Percentiles rank a stretch among this genome's conserved stretches.
phyloP scores from a whole-genome alignment of 257 asterid species.

The Handroanthus guayacan region DNA sequence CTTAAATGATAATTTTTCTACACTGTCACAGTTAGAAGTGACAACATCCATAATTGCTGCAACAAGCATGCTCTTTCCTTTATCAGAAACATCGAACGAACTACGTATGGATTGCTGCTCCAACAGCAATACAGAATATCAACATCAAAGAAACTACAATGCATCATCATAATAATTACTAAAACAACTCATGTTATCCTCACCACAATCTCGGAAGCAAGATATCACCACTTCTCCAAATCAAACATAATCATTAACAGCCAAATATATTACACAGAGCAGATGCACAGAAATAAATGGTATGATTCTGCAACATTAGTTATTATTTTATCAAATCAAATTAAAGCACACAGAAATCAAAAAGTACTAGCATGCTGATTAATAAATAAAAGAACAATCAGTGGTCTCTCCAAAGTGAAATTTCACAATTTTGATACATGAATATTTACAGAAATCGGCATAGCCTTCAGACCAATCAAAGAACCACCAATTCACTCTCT shows the following conservation, averaged over 20 bases:
- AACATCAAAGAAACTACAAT: slow-evolving; percentile 39
- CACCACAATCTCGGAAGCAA: neutral
- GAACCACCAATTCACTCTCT: neutral
- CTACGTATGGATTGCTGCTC: slow-evolving; percentile 78
- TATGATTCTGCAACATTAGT: neutral
- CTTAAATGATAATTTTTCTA: slow-evolving; percentile 63
- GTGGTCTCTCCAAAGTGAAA: neutral
- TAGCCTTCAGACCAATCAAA: neutral
- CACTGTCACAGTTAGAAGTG: slow-evolving; percentile 83
- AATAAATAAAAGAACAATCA: neutral
- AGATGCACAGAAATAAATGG: slow-evolving; percentile 1
- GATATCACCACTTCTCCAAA: slow-evolving; percentile 20
- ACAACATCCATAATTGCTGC: slow-evolving; percentile 98
- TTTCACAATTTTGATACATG: slow-evolving; percentile 1
- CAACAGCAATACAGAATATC: slow-evolving; percentile 53
- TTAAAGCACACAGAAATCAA: slow-evolving; percentile 11
- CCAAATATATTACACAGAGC: neutral
- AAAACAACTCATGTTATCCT: slow-evolving; percentile 12
- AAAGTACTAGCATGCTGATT: neutral
- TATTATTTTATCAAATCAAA: slow-evolving; percentile 12
- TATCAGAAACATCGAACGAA: slow-evolving; percentile 79
- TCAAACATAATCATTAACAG: neutral
- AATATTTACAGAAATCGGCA: neutral
- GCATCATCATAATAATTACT: slow-evolving; percentile 23
- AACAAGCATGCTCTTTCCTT: slow-evolving; percentile 99